phyloP scores from a whole-genome alignment of 768 basidiomycete species.

The Baorangia bicolor region DNA sequence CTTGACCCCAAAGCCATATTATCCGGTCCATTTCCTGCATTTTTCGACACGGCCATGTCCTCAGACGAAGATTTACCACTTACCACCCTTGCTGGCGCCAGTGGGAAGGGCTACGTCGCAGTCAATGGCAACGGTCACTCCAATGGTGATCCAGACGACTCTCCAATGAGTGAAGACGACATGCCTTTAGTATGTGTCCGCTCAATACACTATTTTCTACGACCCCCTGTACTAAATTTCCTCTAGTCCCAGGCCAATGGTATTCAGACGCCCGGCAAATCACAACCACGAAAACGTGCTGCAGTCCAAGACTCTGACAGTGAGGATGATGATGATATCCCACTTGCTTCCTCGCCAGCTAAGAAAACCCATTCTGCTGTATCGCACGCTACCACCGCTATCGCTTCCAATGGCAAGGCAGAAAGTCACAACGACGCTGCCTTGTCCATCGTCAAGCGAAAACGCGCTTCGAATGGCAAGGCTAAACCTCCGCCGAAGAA shows the following conservation, averaged over 20 bases:
- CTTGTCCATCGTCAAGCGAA: conserved; percentile 44
- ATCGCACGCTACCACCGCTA: conserved; percentile 34
- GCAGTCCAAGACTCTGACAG: conserved; percentile 53
- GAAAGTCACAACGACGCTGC: conserved; percentile 44
- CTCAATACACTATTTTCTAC: neutral
- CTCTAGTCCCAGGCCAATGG: conserved; percentile 54
- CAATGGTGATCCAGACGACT: conserved; percentile 40
- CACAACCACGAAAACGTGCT: conserved; percentile 52
- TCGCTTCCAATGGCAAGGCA: conserved; percentile 40
- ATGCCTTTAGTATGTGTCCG: conserved; percentile 60
- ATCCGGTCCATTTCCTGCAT: conserved; percentile 7
- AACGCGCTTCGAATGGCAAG: conserved; percentile 44
- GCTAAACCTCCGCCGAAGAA: conserved; percentile 60
- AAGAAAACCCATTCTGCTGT: conserved; percentile 45
- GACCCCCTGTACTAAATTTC: conserved; percentile 29
- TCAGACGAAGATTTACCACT: conserved; percentile 63
- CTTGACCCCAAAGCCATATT: neutral
- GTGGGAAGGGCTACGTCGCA: conserved; percentile 42
- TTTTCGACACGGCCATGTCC: conserved; percentile 43
- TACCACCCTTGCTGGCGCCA: conserved; percentile 37
- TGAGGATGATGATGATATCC: conserved; percentile 66
- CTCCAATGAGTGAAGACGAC: conserved; percentile 68
- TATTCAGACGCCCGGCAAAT: conserved; percentile 38
- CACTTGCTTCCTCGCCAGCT: conserved; percentile 69
- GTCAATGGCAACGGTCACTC: conserved; percentile 44